These are phyloP conservation scores for Xylaria longipes DNA, from an alignment of 495 filamentous ascomycete species.

Conservation along the genomic window DNA sequence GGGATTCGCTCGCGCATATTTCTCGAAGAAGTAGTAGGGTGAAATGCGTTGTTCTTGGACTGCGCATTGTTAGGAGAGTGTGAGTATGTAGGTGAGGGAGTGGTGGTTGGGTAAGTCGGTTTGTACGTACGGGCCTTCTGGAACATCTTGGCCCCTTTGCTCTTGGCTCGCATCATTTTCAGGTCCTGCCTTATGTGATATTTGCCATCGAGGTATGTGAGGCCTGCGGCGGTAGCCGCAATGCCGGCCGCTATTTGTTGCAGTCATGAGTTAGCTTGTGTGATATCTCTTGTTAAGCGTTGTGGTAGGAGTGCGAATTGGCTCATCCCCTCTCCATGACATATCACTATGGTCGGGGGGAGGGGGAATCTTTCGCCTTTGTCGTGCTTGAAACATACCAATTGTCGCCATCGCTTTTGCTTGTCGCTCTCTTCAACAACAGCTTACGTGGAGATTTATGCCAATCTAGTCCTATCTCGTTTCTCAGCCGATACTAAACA, in stretches of 20 bases:
- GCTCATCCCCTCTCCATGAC: neutral
- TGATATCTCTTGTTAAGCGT: neutral
- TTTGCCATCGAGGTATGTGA: slow-evolving; percentile 75
- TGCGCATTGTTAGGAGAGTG: slow-evolving; percentile 29
- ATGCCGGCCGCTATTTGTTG: slow-evolving; percentile 61
- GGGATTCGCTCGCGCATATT: slow-evolving; percentile 55
- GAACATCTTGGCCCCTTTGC: slow-evolving; percentile 47
- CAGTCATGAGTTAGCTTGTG: slow-evolving; percentile 22
- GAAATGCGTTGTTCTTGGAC: slow-evolving; percentile 59
- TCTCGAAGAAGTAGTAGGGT: slow-evolving; percentile 70
- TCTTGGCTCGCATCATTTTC: slow-evolving; percentile 39
- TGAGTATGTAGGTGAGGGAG: neutral
- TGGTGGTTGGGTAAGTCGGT: slow-evolving; percentile 12
- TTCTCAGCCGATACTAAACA: neutral
- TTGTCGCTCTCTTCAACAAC: neutral
- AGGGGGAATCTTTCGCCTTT: neutral
- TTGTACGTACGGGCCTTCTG: slow-evolving; percentile 35
- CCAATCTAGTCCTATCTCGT: neutral
- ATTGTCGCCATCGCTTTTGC: slow-evolving; percentile 37
- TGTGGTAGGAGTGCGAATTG: neutral
- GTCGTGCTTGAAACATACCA: slow-evolving; percentile 29
- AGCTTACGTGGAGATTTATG: neutral
- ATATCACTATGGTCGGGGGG: neutral
- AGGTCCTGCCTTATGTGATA: slow-evolving; percentile 69
- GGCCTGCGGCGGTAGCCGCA: slow-evolving; percentile 54